Evolutionary conservation across 2,329 filamentous ascomycete species (phyloP), one percentile per base, ranked within the genome.

Genomic region (Thielaviopsis cerberus): DNA sequence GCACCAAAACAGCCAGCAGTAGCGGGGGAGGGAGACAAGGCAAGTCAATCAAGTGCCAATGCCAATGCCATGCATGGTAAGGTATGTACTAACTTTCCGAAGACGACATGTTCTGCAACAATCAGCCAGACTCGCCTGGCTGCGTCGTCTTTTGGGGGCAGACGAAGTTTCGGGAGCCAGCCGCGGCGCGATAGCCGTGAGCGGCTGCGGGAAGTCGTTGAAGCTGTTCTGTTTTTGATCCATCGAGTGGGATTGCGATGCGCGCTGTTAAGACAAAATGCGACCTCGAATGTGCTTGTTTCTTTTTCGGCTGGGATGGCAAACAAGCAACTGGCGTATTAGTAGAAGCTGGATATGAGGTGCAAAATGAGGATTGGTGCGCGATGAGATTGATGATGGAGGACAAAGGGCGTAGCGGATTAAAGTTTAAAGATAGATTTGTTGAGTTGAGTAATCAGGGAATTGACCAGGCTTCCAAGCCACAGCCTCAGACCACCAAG

Each of bases 41-140:
- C 6, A 23, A n/a, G 24, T 15, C 7, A 52, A 10, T n/a, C 30
- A 34, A 13, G 26, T 23, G 7, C 5, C 26, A 6, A 20, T n/a
- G n/a, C n/a, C n/a, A n/a, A n/a, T n/a, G n/a, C n/a, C n/a, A n/a
- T n/a, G n/a, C n/a, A n/a, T n/a, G n/a, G n/a, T n/a, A n/a, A n/a
- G n/a, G 23, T 2, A 26, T 53, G 30, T 55, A 50, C 54, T 63
- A 61, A 70, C 69, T 68, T 71, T 71, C 61, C 69, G 67, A 50
- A 71, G 61, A 20, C 69, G 64, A 61, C 69, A 71, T 23, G 69
- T 71, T 59, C 67, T 69, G 63, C 69, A 71, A 59, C 69, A 69
- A 45, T 69, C 66, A 51, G 63, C 59, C 37, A 64, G 34, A 37
- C 62, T 57, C 23, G 66, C 59, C 20, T 66, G 64, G 1, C 64